Base-by-base conservation (phyloP, 2,329 filamentous ascomycete species). In the Paramyrothecium sp. region DNA sequence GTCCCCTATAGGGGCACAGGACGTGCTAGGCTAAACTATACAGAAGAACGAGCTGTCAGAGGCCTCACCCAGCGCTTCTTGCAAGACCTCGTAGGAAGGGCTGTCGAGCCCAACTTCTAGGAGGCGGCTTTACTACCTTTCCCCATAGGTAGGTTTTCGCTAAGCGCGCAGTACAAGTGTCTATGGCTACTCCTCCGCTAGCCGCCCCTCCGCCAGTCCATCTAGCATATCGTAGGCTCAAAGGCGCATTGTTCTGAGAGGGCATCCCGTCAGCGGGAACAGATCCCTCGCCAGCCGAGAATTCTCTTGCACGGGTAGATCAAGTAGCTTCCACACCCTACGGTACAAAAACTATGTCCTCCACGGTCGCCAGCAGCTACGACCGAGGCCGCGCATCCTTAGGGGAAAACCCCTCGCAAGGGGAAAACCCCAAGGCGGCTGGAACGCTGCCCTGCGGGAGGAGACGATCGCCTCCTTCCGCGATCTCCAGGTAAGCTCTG, bases 1-100 rank as follows among this genome's bases (percentile, higher is more conserved):
- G n/a, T n/a, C 50, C 50, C 50, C 50, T 52, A 34, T 33, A 52
- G 50, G 50, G 50, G 50, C 50, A 52, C 50, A 52, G 50, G 50
- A 52, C 50, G 50, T 52, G 50, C 50, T 52, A 19, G 34, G 50
- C 50, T 52, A 20, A 52, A 52, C 22, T 52, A 34, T 52, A 33
- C 23, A 34, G 50, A 52, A 7, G 7, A 34, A 34, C 50, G 22
- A 26, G 34, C 22, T 17, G 20, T 26, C 11, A 30, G 22, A 13
- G 17, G 22, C 17, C 10, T 12, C 30, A 34, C 12, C 48, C 22
- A n/a, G n/a, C n/a, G n/a, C n/a, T n/a, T n/a, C n/a, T n/a, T n/a
- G n/a, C n/a, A n/a, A n/a, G n/a, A n/a, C n/a, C n/a, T n/a, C n/a
- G n/a, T n/a, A n/a, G n/a, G n/a, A n/a, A n/a, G n/a, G n/a, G n/a